Conservation (phyloP, 371 early-diverging fungal species). For the Nematocida minor region DNA sequence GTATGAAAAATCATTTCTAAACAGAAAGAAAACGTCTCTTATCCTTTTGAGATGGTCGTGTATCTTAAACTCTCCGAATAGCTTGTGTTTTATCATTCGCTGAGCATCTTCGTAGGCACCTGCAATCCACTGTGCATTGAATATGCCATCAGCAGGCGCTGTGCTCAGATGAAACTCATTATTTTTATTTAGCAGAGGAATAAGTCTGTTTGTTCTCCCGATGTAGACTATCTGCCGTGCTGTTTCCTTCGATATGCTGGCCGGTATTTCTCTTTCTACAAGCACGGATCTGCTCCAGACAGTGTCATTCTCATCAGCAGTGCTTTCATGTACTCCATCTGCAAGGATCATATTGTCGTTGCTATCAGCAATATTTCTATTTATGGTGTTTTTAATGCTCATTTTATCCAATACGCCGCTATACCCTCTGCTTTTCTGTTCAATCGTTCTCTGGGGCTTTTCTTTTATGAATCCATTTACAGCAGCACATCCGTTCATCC, state of each 20-base stretch:
- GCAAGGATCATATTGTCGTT: too few species aligned
- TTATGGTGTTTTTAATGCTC: too few species aligned
- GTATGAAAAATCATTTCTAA: constrained; percentile 60
- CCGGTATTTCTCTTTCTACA: constrained; percentile 11
- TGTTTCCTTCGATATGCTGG: background rate
- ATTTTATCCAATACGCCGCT: too few species aligned
- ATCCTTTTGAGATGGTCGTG: constrained; percentile 42
- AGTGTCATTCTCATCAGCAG: too few species aligned
- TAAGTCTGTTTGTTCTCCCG: constrained; percentile 11
- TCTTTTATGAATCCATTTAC: background rate
- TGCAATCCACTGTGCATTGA: background rate
- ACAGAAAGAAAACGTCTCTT: constrained; percentile 55
- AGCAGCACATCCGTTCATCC: constrained; percentile 12
- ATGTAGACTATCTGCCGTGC: constrained; percentile 2
- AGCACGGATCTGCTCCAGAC: background rate
- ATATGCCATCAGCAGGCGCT: background rate
- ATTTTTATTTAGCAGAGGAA: background rate
- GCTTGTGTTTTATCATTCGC: background rate
- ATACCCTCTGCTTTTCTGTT: too few species aligned
- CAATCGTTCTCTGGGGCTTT: background rate
- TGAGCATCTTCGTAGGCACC: background rate
- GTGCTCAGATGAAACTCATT: background rate
- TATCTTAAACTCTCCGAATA: constrained; percentile 27
- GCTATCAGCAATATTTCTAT: too few species aligned
- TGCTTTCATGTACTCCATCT: too few species aligned